Percentiles rank a stretch among this genome's conserved stretches.
Evolutionary conservation across 805 yeast genomes (phyloP).

Genomic region (Ogataea salicorniae): DNA sequence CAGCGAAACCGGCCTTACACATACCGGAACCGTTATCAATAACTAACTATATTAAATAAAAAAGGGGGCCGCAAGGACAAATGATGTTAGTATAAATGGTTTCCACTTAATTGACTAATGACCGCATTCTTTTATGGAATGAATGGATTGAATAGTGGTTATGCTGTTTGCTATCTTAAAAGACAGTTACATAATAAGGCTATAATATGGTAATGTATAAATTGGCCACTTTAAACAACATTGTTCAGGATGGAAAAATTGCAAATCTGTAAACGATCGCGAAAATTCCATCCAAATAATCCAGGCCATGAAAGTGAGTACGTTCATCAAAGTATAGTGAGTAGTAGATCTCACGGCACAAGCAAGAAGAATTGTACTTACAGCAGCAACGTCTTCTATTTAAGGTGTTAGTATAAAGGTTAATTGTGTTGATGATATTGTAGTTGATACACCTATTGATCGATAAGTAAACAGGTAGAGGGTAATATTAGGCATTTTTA

Average conservation of each 20-base stretch:
- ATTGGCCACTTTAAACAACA: too few relatives aligned
- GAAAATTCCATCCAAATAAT: conserved; percentile 8
- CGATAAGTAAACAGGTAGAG: not conserved
- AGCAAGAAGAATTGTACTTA: conserved; percentile 22
- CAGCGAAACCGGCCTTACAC: conserved; percentile 99
- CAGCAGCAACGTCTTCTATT: conserved; percentile 45
- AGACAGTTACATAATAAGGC: too few relatives aligned
- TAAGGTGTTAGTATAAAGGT: conserved; percentile 27
- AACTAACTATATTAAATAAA: conserved; percentile 46
- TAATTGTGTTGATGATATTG: not conserved
- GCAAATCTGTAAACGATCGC: conserved; percentile 4
- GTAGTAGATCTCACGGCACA: too few relatives aligned
- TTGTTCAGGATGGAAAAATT: not conserved
- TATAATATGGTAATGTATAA: too few relatives aligned
- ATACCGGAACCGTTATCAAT: conserved; percentile 99
- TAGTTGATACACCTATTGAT: not conserved
- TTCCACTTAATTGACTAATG: too few relatives aligned
- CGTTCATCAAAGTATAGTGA: not conserved
- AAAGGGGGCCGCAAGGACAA: not conserved
- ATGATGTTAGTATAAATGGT: conserved; percentile 15
- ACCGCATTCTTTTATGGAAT: too few relatives aligned
- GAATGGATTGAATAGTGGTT: too few relatives aligned
- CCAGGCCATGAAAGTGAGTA: not conserved
- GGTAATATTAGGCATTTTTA: too few relatives aligned
- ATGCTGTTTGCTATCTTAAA: too few relatives aligned